These are phyloP conservation scores for Eutrema salsugineum DNA, from an alignment of 441 rosid genomes.

Conservation along the genomic window DNA sequence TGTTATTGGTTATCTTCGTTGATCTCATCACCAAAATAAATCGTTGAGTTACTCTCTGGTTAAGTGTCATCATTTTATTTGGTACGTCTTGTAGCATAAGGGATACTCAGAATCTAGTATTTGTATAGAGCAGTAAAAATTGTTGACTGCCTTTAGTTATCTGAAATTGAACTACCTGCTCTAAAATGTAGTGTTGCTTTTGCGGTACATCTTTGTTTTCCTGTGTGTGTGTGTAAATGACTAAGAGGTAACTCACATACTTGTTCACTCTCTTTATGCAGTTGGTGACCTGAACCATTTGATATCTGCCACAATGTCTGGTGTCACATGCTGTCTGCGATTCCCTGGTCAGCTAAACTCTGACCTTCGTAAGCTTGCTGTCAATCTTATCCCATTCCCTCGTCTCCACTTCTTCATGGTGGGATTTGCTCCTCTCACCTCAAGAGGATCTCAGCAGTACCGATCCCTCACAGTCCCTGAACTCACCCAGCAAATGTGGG, in stretches of 20 bases:
- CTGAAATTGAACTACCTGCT: background rate
- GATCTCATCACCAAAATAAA: background rate
- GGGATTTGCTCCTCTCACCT: constrained; percentile 9
- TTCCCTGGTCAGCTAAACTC: constrained; percentile 8
- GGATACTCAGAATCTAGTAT: background rate
- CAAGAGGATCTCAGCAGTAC: constrained; percentile 11
- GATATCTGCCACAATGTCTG: constrained; percentile 7
- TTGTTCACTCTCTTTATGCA: background rate
- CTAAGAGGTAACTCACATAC: background rate
- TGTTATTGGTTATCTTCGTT: background rate
- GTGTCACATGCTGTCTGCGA: constrained; percentile 1
- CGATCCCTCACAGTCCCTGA: constrained; percentile 7
- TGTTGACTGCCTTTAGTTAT: background rate
- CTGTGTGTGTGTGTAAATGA: background rate
- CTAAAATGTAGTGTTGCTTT: background rate
- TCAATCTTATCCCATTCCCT: background rate
- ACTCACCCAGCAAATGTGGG: constrained; percentile 9
- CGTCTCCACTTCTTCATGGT: constrained; percentile 16
- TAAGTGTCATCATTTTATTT: too few relatives aligned
- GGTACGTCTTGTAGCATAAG: background rate
- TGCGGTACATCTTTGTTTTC: background rate
- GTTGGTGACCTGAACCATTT: constrained; percentile 12
- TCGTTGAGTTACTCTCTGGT: background rate
- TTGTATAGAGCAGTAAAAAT: background rate
- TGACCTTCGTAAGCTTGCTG: constrained; percentile 13